Percentiles rank a stretch among this genome's conserved stretches.
phyloP scores from a whole-genome alignment of 495 filamentous ascomycete species.

The Tricharina praecox region DNA sequence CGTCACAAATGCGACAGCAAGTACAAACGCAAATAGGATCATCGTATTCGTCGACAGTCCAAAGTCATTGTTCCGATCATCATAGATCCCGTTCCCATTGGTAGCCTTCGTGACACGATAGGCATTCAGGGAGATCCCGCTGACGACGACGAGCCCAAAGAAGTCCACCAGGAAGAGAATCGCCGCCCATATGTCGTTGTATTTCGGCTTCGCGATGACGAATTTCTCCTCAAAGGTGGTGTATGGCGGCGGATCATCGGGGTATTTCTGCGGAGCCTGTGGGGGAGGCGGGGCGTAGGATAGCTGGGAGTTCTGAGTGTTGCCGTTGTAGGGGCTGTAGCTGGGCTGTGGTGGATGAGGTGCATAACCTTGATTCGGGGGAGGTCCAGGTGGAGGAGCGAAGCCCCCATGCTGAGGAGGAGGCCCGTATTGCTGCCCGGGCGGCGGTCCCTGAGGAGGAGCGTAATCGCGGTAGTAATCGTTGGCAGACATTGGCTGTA shows the following conservation, averaged over 20 bases:
- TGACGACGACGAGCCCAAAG: constrained; percentile 60
- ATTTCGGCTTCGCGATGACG: constrained; percentile 65
- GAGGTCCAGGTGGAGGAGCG: too few species aligned
- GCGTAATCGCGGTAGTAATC: too few species aligned
- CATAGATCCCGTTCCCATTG: constrained; percentile 60
- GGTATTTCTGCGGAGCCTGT: too few species aligned
- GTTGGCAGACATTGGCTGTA: too few species aligned
- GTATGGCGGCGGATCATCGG: constrained; percentile 23
- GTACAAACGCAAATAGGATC: constrained; percentile 62
- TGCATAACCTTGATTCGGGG: too few species aligned
- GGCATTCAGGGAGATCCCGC: constrained; percentile 56
- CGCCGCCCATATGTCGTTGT: constrained; percentile 75
- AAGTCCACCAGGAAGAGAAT: constrained; percentile 61
- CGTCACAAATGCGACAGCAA: constrained; percentile 52
- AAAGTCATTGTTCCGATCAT: constrained; percentile 43
- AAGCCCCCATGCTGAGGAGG: too few species aligned
- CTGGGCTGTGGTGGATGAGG: too few species aligned
- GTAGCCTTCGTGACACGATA: constrained; percentile 51
- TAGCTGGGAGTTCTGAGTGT: too few species aligned
- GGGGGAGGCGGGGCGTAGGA: too few species aligned
- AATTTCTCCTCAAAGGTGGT: constrained; percentile 62
- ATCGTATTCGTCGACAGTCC: constrained; percentile 69
- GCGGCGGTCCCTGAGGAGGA: too few species aligned
- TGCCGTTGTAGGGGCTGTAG: too few species aligned
- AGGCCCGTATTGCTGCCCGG: too few species aligned